Evolutionary conservation across 352 stramenopile species (phyloP).

Genomic region (Phytopythium aichiense): DNA sequence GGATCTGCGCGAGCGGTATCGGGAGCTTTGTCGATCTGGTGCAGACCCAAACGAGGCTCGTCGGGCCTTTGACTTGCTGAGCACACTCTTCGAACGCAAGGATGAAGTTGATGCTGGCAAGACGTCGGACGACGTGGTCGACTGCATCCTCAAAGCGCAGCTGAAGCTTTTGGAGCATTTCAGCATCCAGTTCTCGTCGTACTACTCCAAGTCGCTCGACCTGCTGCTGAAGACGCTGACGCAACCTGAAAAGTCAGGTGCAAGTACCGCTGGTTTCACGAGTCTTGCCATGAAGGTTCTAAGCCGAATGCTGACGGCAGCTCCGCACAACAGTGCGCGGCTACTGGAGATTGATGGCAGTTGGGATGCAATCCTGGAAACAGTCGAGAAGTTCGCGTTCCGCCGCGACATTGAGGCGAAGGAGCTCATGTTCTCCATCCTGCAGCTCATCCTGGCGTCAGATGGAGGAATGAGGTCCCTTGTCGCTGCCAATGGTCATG

Average conservation of each 20-base stretch:
- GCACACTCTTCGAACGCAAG: slow-evolving; percentile 41
- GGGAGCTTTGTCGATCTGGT: slow-evolving; percentile 52
- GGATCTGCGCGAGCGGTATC: slow-evolving; percentile 57
- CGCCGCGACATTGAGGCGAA: slow-evolving; percentile 36
- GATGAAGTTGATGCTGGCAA: slow-evolving; percentile 41
- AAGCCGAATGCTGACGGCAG: slow-evolving; percentile 29
- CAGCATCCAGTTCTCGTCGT: slow-evolving; percentile 76
- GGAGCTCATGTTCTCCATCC: slow-evolving; percentile 48
- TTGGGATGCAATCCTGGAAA: slow-evolving; percentile 43
- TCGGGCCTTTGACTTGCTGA: slow-evolving; percentile 57
- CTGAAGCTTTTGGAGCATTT: slow-evolving; percentile 67
- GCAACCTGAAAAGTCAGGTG: slow-evolving; percentile 3
- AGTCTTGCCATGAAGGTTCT: slow-evolving; percentile 33
- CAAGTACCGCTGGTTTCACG: slow-evolving; percentile 12
- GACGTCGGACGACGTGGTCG: slow-evolving; percentile 65
- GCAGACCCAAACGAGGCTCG: slow-evolving; percentile 45
- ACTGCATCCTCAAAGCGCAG: slow-evolving; percentile 66
- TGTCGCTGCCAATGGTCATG: slow-evolving; percentile 10
- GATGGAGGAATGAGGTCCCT: slow-evolving; percentile 48
- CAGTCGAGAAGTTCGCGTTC: slow-evolving; percentile 39
- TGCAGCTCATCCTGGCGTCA: slow-evolving; percentile 43
- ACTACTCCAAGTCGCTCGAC: slow-evolving; percentile 60
- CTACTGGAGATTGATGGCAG: slow-evolving; percentile 39
- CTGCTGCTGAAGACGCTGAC: slow-evolving; percentile 38
- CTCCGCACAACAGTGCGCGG: slow-evolving; percentile 45